Evolutionary conservation across 176 grass and related monocot genomes (phyloP).

Genomic region (Bonia amplexicaulis): DNA sequence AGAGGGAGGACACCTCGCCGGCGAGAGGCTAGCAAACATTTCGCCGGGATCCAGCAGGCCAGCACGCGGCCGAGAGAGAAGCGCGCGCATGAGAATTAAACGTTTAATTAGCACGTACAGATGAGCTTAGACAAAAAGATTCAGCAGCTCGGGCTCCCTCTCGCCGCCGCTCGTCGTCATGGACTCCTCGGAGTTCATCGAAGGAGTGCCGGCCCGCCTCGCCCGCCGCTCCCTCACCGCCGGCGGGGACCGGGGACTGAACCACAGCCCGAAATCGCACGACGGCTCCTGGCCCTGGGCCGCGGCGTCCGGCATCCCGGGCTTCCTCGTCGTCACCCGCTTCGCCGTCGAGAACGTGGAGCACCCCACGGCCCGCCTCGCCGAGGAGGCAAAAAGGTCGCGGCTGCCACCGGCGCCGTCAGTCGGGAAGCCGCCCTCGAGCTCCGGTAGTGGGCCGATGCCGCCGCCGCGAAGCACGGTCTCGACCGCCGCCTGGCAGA

Average conservation of each 20-base stretch:
- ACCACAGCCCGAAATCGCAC: constrained; percentile 55
- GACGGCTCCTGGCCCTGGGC: background rate
- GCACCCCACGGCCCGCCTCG: constrained; percentile 31
- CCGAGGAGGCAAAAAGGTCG: background rate
- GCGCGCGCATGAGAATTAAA: background rate
- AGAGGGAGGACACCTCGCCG: constrained; percentile 33
- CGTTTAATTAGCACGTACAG: background rate
- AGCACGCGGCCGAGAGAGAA: background rate
- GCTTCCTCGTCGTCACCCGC: constrained; percentile 4
- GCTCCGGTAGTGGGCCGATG: constrained; percentile 48
- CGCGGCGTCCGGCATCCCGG: background rate
- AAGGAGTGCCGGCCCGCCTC: constrained; percentile 53
- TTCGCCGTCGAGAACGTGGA: constrained; percentile 53
- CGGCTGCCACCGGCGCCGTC: constrained; percentile 1
- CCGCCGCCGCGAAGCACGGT: constrained; percentile 75
- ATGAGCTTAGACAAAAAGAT: constrained; percentile 63
- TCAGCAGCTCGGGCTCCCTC: constrained; percentile 49
- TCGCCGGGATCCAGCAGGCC: constrained; percentile 7
- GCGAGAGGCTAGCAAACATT: constrained; percentile 25
- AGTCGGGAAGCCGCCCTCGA: background rate
- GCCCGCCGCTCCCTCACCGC: background rate
- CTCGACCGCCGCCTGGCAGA: constrained; percentile 81
- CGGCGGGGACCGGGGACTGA: constrained; percentile 29
- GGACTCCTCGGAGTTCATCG: constrained; percentile 71
- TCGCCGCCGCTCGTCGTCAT: constrained; percentile 51